Conservation (phyloP, 345 rosid species). For the Citrus unshiu region DNA sequence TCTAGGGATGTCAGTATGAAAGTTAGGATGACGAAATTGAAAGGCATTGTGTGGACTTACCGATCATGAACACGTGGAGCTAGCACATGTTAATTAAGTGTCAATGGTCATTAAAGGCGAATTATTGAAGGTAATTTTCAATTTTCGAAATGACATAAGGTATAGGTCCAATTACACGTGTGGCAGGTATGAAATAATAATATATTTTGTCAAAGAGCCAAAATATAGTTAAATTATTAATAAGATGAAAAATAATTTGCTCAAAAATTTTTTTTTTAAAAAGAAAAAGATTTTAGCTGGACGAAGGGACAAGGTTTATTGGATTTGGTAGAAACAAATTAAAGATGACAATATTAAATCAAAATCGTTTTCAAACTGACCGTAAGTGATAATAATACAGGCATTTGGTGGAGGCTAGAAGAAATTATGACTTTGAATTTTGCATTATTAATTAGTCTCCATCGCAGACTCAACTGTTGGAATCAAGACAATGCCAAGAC, state of each 20-base stretch:
- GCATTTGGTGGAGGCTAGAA: constrained; percentile 17
- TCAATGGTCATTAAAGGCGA: neutral
- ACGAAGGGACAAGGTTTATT: constrained; percentile 2
- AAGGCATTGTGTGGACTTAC: neutral
- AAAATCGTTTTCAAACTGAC: neutral
- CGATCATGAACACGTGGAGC: neutral
- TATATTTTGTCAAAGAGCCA: neutral
- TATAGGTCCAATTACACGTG: neutral
- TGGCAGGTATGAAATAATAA: neutral
- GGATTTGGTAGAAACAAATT: constrained; percentile 22
- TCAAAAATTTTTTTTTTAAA: no score
- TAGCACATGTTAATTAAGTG: neutral
- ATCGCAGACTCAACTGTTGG: constrained; percentile 27
- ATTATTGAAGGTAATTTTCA: constrained; percentile 4
- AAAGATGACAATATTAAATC: neutral
- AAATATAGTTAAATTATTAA: neutral
- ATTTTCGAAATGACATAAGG: neutral
- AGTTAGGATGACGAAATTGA: neutral
- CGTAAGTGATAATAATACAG: neutral
- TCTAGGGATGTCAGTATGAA: neutral
- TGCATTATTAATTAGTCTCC: constrained; percentile 5
- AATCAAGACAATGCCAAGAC: constrained; percentile 21
- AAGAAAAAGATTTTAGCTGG: neutral
- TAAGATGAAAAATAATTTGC: constrained; percentile 4
- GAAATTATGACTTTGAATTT: constrained; percentile 15